These are phyloP conservation scores for Salix caprea DNA, from an alignment of 345 rosid species.

Conservation along the genomic window DNA sequence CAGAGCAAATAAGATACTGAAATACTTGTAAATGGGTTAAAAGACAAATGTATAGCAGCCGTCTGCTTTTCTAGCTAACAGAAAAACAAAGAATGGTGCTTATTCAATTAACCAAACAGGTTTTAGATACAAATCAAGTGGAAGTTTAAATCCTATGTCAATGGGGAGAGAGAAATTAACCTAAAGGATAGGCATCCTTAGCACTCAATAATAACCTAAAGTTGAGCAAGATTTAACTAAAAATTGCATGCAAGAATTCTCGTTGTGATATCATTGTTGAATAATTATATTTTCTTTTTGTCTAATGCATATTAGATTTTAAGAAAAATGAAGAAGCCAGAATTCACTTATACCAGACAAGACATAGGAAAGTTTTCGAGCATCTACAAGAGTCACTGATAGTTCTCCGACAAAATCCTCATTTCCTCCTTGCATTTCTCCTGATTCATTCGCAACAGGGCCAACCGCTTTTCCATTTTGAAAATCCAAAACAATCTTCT, in stretches of 20 bases:
- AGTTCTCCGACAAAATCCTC: slow-evolving; percentile 89
- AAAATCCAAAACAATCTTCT: slow-evolving; percentile 96
- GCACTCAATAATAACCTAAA: neutral
- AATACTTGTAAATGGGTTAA: neutral
- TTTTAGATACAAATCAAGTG: neutral
- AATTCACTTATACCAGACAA: slow-evolving; percentile 52
- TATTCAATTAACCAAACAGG: neutral
- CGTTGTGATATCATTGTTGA: neutral
- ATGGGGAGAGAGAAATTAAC: neutral
- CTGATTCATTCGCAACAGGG: slow-evolving; percentile 64
- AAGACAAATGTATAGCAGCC: neutral
- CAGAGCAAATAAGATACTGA: neutral
- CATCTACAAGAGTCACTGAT: slow-evolving; percentile 92
- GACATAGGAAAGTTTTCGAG: slow-evolving; percentile 73
- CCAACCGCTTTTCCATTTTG: slow-evolving; percentile 94
- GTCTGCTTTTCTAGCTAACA: neutral
- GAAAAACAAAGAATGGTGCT: neutral
- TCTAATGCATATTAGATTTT: neutral
- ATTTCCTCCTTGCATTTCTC: slow-evolving; percentile 87
- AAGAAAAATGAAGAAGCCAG: neutral
- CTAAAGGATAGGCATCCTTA: neutral
- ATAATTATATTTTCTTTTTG: too few relatives aligned
- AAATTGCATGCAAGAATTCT: neutral
- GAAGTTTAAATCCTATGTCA: neutral
- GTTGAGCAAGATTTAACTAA: neutral